Base-by-base conservation (phyloP, 768 basidiomycete genomes). In the Lyophyllum semitale region DNA sequence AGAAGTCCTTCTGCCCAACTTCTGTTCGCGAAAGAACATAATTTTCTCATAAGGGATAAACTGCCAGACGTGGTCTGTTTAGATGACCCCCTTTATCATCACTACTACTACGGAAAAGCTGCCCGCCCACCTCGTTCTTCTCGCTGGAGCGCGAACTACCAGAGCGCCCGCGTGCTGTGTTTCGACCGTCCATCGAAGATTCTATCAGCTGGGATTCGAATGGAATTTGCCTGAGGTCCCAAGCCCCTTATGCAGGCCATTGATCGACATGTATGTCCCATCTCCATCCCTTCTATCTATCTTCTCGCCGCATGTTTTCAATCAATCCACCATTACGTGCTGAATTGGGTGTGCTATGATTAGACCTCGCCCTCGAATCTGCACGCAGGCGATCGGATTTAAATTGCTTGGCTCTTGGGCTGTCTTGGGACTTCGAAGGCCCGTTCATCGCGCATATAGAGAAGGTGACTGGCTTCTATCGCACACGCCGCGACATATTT, bases 101-200 rank as follows among this genome's bases (percentile, higher is more conserved):
- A 83, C 60, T 70, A 91, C 38, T 90, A 91, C 70, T 93, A 84
- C 60, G 89, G 88, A 23, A 65, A 73, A n/a, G 61, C 66, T 8
- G 72, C 81, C 8, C 77, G 84, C 20, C 83, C 83, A 1, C 81
- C 86, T 89, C 86, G 0, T 95, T 93, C 71, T 92, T 94, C 65
- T 75, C 81, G 37, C 78, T 95, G 18, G 93, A 95, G 66, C 75
- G 73, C 12, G 76, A 81, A 48, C 79, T 79, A 58, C 77, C 79
- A 45, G 81, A 83, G 58, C 12, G 93, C 92, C 0, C 80, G 86
- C 18, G 91, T 94, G 37, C 59, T 94, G 11, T 82, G 93, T 18
- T 90, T 95, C 66, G 93, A 95, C 67, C 91, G 88, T 60, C 77
- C 94, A 49, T 90, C 87, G 51, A 95, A 95, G 72, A 74, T 93